These are phyloP conservation scores for Kluyveromyces marxianus DNA, from an alignment of 1,139 yeast species.

Conservation along the genomic window DNA sequence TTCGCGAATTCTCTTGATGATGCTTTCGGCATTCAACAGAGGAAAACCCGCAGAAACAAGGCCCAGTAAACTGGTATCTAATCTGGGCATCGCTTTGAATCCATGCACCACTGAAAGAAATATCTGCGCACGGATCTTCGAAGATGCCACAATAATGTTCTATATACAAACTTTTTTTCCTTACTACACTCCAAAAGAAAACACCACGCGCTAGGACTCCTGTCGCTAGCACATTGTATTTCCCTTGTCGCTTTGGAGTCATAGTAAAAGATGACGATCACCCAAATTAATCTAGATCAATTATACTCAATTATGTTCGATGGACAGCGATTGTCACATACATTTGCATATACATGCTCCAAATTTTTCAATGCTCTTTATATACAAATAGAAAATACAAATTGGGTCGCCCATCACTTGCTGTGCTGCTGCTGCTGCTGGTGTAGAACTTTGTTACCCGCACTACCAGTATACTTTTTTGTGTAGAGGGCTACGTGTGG, in stretches of 20 bases:
- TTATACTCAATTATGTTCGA: too few relatives aligned
- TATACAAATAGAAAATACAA: too few relatives aligned
- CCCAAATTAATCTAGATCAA: background rate
- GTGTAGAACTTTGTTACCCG: background rate
- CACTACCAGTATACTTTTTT: background rate
- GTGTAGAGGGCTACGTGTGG: background rate
- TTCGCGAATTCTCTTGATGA: background rate
- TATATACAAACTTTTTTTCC: background rate
- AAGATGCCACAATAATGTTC: constrained; percentile 41
- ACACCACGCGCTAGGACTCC: background rate
- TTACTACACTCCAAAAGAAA: background rate
- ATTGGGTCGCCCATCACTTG: too few relatives aligned
- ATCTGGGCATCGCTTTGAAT: constrained; percentile 69
- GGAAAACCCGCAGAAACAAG: constrained; percentile 4
- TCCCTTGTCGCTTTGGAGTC: background rate
- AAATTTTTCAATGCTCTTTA: too few relatives aligned
- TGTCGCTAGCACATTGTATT: background rate
- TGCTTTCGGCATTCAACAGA: constrained; percentile 1
- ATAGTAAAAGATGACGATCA: background rate
- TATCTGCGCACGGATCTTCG: constrained; percentile 55
- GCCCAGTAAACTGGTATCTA: background rate
- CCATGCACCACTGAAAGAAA: constrained; percentile 43
- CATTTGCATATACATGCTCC: too few relatives aligned
- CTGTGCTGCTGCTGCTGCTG: too few relatives aligned
- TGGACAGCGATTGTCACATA: too few relatives aligned